Percentiles rank a stretch among this genome's conserved stretches.
Conservation (phyloP, 2,329 filamentous ascomycete species). For the Bipolaris zeicola region DNA sequence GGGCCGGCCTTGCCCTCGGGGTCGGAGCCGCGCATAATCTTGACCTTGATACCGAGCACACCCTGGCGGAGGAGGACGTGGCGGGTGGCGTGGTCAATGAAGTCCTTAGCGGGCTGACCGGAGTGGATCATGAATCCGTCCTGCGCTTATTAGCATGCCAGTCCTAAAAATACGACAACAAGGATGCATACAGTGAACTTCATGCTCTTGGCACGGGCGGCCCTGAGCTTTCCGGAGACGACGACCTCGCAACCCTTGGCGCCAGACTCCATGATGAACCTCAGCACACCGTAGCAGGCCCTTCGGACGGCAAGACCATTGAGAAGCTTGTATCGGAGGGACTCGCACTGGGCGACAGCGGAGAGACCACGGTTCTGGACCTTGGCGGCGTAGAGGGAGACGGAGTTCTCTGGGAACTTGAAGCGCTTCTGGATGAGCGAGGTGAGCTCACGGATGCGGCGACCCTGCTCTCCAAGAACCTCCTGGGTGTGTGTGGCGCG, state of each 20-base stretch:
- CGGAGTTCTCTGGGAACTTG: conserved; percentile 99
- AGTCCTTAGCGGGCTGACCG: conserved; percentile 98
- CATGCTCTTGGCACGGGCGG: conserved; percentile 99
- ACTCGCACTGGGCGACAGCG: conserved; percentile 99
- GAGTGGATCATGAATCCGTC: conserved; percentile 99
- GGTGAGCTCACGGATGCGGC: conserved; percentile 99
- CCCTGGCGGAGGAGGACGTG: conserved; percentile 99
- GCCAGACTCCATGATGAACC: conserved; percentile 99
- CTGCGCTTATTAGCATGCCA: conserved; percentile 46
- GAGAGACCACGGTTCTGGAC: conserved; percentile 99
- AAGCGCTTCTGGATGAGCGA: conserved; percentile 99
- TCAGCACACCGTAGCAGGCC: conserved; percentile 99
- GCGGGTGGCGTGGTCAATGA: conserved; percentile 97
- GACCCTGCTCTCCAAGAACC: conserved; percentile 99
- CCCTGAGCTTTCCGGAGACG: conserved; percentile 97
- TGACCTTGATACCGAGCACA: conserved; percentile 99
- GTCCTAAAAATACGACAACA: not conserved
- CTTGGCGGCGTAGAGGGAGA: conserved; percentile 99
- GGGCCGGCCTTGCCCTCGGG: conserved; percentile 98
- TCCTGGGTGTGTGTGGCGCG: conserved; percentile 99
- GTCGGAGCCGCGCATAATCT: conserved; percentile 99
- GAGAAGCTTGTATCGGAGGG: conserved; percentile 99
- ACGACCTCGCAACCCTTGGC: conserved; percentile 99
- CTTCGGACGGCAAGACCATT: conserved; percentile 98
- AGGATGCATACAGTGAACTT: conserved; percentile 88